Conservation (phyloP, 1,284 basidiomycete species). For the Apiotrichum gamsii region DNA sequence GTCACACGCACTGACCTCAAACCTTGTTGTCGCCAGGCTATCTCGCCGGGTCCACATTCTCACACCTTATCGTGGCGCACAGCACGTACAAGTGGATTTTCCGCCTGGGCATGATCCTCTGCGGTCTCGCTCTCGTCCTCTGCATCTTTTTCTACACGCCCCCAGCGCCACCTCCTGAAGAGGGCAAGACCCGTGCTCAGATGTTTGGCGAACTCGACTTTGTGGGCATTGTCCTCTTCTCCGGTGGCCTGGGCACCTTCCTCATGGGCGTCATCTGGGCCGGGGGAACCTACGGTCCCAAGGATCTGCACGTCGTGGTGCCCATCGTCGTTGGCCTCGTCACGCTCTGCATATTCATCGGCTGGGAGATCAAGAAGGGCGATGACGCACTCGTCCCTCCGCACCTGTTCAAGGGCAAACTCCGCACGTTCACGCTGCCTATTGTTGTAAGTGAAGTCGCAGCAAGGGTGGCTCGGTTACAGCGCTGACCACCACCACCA, state of each 20-base stretch:
- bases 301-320: neutral
- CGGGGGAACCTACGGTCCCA: conserved; percentile 1
- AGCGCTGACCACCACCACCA: too few species aligned
- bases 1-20: too few species aligned
- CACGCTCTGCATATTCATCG: neutral
- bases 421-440: conserved; percentile 2
- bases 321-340: conserved; percentile 4
- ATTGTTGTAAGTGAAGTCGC: too few species aligned
- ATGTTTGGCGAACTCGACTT: neutral
- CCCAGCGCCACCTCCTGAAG: neutral
- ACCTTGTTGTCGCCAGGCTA: too few species aligned
- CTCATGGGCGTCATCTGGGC: conserved; percentile 10
- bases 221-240: conserved; percentile 1
- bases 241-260: conserved; percentile 52
- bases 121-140: neutral
- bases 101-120: conserved; percentile 2
- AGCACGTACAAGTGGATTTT: conserved; percentile 4
- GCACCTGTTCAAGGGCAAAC: conserved; percentile 1
- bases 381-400: conserved; percentile 4
- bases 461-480: too few species aligned
- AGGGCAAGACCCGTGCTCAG: neutral
- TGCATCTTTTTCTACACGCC: neutral
- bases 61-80: conserved; percentile 7
- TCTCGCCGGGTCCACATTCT: neutral
- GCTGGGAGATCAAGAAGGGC: conserved; percentile 1